Evolutionary conservation across 345 rosid genomes (phyloP).

Genomic region (Combretum micranthum): DNA sequence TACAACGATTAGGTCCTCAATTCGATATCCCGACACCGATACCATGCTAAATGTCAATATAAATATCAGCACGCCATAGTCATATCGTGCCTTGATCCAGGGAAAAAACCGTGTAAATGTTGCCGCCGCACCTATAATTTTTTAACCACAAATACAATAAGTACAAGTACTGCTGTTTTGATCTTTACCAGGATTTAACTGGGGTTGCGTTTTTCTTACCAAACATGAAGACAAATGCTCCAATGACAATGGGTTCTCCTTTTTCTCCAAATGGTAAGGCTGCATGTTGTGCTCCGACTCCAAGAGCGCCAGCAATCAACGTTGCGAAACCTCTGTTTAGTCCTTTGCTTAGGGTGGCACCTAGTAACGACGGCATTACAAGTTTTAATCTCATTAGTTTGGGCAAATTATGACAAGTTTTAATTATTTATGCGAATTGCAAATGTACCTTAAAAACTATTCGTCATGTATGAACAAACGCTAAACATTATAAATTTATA

Average conservation of each 20-base stretch:
- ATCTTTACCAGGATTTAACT: background rate
- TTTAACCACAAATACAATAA: background rate
- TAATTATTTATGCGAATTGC: too few relatives aligned
- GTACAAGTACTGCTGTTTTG: background rate
- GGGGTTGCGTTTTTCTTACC: constrained; percentile 18
- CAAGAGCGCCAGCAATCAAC: constrained; percentile 49
- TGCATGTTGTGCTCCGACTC: constrained; percentile 52
- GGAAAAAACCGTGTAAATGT: constrained; percentile 76
- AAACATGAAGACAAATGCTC: constrained; percentile 53
- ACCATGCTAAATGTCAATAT: constrained; percentile 75
- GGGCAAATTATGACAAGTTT: background rate
- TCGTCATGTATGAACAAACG: too few relatives aligned
- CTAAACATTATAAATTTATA: too few relatives aligned
- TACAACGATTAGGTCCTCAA: constrained; percentile 37
- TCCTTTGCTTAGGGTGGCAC: constrained; percentile 63
- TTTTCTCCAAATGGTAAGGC: constrained; percentile 48
- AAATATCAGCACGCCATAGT: constrained; percentile 72
- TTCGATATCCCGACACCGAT: constrained; percentile 56
- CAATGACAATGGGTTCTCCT: constrained; percentile 62
- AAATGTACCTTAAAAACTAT: too few relatives aligned
- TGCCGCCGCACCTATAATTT: constrained; percentile 42
- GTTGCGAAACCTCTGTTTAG: constrained; percentile 72
- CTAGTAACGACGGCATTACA: constrained; percentile 20
- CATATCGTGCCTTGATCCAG: constrained; percentile 67
- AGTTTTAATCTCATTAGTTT: background rate